These are phyloP conservation scores for Cercophora newfieldiana DNA, from an alignment of 495 filamentous ascomycete genomes.

Conservation along the genomic window DNA sequence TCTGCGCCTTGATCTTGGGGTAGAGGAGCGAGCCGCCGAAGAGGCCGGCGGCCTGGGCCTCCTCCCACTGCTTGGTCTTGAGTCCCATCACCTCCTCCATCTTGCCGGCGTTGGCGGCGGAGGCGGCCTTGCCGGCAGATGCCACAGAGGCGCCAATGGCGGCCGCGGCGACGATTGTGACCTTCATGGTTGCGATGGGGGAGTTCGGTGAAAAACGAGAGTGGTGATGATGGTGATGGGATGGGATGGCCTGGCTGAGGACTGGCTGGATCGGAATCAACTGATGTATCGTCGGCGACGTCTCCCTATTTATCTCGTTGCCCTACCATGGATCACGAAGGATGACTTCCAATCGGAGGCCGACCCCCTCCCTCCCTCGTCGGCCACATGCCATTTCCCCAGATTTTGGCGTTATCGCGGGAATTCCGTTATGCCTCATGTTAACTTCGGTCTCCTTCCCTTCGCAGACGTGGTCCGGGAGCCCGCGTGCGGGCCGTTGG, in stretches of 20 bases:
- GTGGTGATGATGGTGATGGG: background rate
- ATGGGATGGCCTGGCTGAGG: background rate
- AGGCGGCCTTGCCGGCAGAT: background rate
- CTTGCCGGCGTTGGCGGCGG: constrained; percentile 3
- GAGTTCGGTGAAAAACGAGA: background rate
- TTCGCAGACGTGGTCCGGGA: background rate
- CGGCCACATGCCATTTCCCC: constrained; percentile 5
- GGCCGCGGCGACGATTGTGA: background rate
- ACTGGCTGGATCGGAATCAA: background rate
- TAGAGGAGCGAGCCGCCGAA: constrained; percentile 4
- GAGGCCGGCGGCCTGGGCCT: background rate
- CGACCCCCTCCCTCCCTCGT: background rate
- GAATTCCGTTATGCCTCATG: background rate
- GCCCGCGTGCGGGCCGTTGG: background rate
- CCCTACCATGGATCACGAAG: background rate
- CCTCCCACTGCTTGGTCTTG: constrained; percentile 20
- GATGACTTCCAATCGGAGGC: background rate
- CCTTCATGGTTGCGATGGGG: background rate
- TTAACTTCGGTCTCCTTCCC: background rate
- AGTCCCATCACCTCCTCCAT: constrained; percentile 18
- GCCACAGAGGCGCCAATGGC: background rate
- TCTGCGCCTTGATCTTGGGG: background rate
- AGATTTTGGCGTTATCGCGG: constrained; percentile 1
- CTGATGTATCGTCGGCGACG: background rate
- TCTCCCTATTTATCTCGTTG: background rate